Conservation (phyloP, 495 filamentous ascomycete genomes). For the Penicillium crystallinum region DNA sequence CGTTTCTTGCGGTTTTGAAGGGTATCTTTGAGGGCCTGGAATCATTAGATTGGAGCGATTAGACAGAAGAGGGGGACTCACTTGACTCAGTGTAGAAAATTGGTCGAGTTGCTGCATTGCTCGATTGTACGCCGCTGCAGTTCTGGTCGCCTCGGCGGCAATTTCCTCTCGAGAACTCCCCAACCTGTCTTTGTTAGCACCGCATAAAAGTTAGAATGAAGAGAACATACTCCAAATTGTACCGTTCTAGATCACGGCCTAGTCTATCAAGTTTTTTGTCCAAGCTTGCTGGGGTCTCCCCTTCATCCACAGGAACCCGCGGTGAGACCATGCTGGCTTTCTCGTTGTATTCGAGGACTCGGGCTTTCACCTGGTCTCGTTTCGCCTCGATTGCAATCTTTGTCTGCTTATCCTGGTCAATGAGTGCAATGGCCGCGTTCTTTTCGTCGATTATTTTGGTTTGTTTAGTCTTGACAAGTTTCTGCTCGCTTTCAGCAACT, state of each 20-base stretch:
- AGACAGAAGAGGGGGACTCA: constrained; percentile 17
- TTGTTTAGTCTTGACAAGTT: constrained; percentile 45
- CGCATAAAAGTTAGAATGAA: not conserved
- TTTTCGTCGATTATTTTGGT: constrained; percentile 55
- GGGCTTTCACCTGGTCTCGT: constrained; percentile 41
- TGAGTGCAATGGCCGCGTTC: constrained; percentile 53
- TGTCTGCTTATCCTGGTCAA: constrained; percentile 46
- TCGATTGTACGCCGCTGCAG: constrained; percentile 35
- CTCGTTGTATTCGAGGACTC: constrained; percentile 49
- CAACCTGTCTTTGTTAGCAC: constrained; percentile 38
- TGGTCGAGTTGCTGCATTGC: constrained; percentile 45
- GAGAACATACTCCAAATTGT: constrained; percentile 43
- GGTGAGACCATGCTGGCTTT: constrained; percentile 53
- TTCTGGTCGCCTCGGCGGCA: constrained; percentile 41
- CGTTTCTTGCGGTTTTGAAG: constrained; percentile 65
- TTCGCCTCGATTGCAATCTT: constrained; percentile 37
- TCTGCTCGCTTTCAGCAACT: constrained; percentile 56
- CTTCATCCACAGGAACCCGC: constrained; percentile 61
- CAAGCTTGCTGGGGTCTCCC: constrained; percentile 60
- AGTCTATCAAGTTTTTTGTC: constrained; percentile 60
- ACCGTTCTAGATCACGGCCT: constrained; percentile 47
- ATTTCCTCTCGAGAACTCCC: constrained; percentile 69
- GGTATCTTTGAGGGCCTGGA: constrained; percentile 55
- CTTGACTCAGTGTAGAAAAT: constrained; percentile 49
- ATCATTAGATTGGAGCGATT: not conserved